Evolutionary conservation across 306 rosid species (phyloP).

Genomic region (Cicer bijugum): DNA sequence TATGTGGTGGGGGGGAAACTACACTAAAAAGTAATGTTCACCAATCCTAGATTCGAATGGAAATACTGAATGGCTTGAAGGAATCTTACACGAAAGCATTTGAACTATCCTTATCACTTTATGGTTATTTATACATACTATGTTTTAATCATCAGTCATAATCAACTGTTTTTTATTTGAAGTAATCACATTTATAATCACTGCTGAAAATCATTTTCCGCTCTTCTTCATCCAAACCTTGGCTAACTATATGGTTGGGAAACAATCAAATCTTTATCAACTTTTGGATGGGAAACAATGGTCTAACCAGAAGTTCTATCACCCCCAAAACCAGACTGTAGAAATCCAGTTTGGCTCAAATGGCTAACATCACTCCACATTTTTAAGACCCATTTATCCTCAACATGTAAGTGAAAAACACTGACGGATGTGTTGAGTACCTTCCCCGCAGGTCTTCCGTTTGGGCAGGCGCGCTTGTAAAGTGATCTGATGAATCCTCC

Average conservation of each 20-base stretch:
- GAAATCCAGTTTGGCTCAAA: slow-evolving; percentile 62
- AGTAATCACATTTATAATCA: slow-evolving; percentile 8
- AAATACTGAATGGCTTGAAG: no score
- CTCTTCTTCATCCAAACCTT: slow-evolving; percentile 21
- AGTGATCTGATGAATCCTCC: slow-evolving; percentile 78
- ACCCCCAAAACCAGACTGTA: slow-evolving; percentile 84
- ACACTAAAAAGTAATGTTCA: no score
- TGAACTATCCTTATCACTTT: no score
- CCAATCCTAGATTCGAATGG: no score
- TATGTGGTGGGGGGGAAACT: no score
- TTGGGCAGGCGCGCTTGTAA: slow-evolving; percentile 59
- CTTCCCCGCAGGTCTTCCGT: slow-evolving; percentile 53
- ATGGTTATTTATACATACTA: no score
- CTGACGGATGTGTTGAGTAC: slow-evolving; percentile 70
- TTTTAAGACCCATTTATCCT: slow-evolving; percentile 65
- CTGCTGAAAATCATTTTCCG: not conserved
- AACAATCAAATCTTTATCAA: slow-evolving; percentile 36
- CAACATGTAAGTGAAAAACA: slow-evolving; percentile 68
- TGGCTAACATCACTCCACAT: slow-evolving; percentile 83
- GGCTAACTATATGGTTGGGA: slow-evolving; percentile 23
- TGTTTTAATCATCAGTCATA: no score
- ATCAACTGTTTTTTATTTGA: no score
- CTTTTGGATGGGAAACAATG: slow-evolving; percentile 35
- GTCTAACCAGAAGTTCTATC: slow-evolving; percentile 77
- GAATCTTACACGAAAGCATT: no score